Evolutionary conservation across 2,329 filamentous ascomycete species (phyloP), one percentile per base, ranked within the genome.

Genomic region (Aschersonia sp.): DNA sequence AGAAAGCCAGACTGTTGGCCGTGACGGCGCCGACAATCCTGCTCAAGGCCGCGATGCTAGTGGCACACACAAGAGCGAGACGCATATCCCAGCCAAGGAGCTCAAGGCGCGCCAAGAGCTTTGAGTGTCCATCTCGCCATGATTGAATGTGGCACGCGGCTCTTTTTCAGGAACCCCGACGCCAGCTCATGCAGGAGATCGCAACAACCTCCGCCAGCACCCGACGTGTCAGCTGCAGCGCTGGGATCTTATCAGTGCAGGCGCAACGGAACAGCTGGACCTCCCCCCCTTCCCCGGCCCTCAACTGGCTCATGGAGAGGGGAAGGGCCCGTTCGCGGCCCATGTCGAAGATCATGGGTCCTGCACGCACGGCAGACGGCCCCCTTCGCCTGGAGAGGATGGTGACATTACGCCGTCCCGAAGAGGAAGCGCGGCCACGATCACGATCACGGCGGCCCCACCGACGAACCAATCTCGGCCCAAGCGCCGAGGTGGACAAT

Each of bases 381-480:
- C n/a, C 45, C 40, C 41, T 30, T n/a, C 4, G 22, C 46, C 45
- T 43, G 41, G 43, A 43, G 29, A 32, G 41, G 46, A 47, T 47
- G 46, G 46, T 47, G 43, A 22, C 46, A 47, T 41, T 41, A 47
- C 12, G 30, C n/a, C 7, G 39, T 41, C 46, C 41, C 41, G 39
- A 47, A 47, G 11, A 47, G 46, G 46, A 44, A 44, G 11, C 37
- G 31, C 31, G 31, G 30, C 32, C 32, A 37, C 8, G 32, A 22
- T 22, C 22, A 22, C 22, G 22, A 22, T 22, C 22, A 22, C 22
- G 22, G 22, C 22, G 22, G 22, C 22, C 22, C 22, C 22, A 22
- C 22, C 22, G 22, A 22, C 22, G 22, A 22, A 22, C 22, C 22
- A 22, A 22, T 22, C 22, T 22, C 22, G 22, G 22, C 22, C 22